Evolutionary conservation across 805 yeast species (phyloP).

Genomic region (Ogataea saltuana): DNA sequence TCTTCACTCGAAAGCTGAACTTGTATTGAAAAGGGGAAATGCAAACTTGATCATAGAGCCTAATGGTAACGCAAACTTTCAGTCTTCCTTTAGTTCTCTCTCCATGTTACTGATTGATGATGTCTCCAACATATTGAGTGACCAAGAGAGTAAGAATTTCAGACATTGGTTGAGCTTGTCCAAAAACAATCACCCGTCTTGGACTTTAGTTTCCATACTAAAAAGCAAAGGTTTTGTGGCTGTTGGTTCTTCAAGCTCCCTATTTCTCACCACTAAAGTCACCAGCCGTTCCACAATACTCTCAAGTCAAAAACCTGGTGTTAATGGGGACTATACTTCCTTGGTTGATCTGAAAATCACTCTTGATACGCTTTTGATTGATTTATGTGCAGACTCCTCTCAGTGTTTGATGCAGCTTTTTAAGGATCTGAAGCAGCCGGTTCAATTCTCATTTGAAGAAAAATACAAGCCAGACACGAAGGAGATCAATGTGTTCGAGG

Average conservation of each 20-base stretch:
- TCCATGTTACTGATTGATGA: conserved; percentile 69
- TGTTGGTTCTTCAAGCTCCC: conserved; percentile 47
- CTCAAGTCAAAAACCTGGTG: conserved; percentile 13
- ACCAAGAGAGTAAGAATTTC: conserved; percentile 27
- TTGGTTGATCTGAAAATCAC: conserved; percentile 47
- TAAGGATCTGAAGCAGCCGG: conserved; percentile 71
- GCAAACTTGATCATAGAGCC: conserved; percentile 44
- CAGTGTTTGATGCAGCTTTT: conserved; percentile 67
- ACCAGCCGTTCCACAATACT: conserved; percentile 13
- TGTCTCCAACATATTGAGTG: conserved; percentile 35
- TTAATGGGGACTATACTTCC: conserved; percentile 24
- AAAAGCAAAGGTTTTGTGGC: conserved; percentile 51
- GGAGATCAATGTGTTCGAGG: conserved; percentile 43
- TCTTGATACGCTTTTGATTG: conserved; percentile 49
- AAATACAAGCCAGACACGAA: conserved; percentile 49
- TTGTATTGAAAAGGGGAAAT: conserved; percentile 55
- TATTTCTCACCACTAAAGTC: conserved; percentile 36
- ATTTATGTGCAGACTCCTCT: conserved; percentile 82
- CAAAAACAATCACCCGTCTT: conserved; percentile 25
- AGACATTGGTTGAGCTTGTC: conserved; percentile 28
- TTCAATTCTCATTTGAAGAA: conserved; percentile 57
- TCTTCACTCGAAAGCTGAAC: conserved; percentile 51
- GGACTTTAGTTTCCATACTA: conserved; percentile 45
- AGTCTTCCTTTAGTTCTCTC: conserved; percentile 48
- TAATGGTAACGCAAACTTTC: conserved; percentile 25